These are phyloP conservation scores for Botrytis hyacinthi DNA, from an alignment of 2,329 filamentous ascomycete species.

Conservation along the genomic window DNA sequence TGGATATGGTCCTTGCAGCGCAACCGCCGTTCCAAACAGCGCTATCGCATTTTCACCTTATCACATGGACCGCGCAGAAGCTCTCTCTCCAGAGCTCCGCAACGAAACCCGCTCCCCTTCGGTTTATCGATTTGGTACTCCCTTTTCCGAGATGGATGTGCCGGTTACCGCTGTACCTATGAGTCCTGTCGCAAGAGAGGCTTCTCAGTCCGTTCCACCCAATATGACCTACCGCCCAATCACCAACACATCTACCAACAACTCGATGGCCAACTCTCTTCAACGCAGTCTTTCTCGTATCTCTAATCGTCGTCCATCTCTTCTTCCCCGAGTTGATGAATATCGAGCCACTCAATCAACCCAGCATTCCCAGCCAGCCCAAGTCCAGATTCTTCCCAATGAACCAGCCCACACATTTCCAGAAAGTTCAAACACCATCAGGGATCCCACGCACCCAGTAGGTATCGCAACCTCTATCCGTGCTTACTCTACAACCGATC, in stretches of 20 bases:
- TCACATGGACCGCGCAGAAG: constrained; percentile 51
- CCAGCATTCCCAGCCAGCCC: neutral
- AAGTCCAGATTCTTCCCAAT: neutral
- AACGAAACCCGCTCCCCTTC: constrained; percentile 51
- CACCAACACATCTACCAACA: constrained; percentile 23
- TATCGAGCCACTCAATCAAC: constrained; percentile 44
- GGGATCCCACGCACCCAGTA: neutral
- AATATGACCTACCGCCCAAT: constrained; percentile 76
- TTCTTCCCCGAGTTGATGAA: constrained; percentile 70
- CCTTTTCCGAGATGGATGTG: constrained; percentile 87
- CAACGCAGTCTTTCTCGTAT: constrained; percentile 43
- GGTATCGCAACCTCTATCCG: constrained; percentile 11
- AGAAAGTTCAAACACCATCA: neutral
- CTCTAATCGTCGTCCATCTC: constrained; percentile 63
- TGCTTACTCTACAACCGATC: constrained; percentile 12
- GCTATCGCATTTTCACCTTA: constrained; percentile 47
- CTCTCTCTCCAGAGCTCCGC: constrained; percentile 55
- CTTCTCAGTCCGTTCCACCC: constrained; percentile 87
- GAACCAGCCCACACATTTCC: constrained; percentile 11
- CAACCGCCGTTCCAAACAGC: constrained; percentile 21
- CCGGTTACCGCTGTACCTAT: constrained; percentile 71
- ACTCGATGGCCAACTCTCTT: constrained; percentile 17
- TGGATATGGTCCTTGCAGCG: constrained; percentile 19
- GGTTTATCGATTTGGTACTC: constrained; percentile 76
- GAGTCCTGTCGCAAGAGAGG: constrained; percentile 72